phyloP scores from a whole-genome alignment of 2,329 filamentous ascomycete species.

The Celoporthe dispersa region DNA sequence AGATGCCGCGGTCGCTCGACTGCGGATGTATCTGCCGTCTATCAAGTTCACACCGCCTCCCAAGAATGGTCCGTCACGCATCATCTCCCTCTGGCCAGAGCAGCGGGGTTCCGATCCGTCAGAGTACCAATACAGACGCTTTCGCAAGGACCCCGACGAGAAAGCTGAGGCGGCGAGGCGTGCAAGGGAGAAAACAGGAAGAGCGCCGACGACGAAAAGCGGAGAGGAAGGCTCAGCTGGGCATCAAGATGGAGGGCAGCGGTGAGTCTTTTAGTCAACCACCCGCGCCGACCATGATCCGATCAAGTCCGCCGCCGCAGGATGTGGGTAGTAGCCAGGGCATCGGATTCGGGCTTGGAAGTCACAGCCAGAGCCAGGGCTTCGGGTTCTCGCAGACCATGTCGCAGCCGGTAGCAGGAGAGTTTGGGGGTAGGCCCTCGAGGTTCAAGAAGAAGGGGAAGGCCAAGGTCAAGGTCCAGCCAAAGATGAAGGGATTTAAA shows the following conservation, averaged over 20 bases:
- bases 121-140: constrained; percentile 37
- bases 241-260: constrained; percentile 32
- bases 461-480: constrained; percentile 41
- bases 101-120: constrained; percentile 40
- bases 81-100: constrained; percentile 43
- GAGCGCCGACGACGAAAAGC: constrained; percentile 35
- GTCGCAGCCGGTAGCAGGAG: constrained; percentile 51
- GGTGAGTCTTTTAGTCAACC: constrained; percentile 26
- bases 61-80: constrained; percentile 32
- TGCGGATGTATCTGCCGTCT: constrained; percentile 41
- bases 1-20: constrained; percentile 39
- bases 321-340: constrained; percentile 16
- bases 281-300: constrained; percentile 8
- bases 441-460: constrained; percentile 49
- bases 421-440: constrained; percentile 48
- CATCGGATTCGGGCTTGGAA: constrained; percentile 3
- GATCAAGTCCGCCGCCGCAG: constrained; percentile 25
- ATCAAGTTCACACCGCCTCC: constrained; percentile 37
- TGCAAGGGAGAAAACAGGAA: constrained; percentile 31
- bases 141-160: constrained; percentile 11
- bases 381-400: constrained; percentile 38
- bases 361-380: constrained; percentile 18
- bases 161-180: constrained; percentile 16
- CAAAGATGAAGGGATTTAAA: constrained; percentile 48
- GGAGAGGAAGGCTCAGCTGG: constrained; percentile 33